phyloP scores from a whole-genome alignment of 768 basidiomycete species.

The Xerocomellus amylosporus region DNA sequence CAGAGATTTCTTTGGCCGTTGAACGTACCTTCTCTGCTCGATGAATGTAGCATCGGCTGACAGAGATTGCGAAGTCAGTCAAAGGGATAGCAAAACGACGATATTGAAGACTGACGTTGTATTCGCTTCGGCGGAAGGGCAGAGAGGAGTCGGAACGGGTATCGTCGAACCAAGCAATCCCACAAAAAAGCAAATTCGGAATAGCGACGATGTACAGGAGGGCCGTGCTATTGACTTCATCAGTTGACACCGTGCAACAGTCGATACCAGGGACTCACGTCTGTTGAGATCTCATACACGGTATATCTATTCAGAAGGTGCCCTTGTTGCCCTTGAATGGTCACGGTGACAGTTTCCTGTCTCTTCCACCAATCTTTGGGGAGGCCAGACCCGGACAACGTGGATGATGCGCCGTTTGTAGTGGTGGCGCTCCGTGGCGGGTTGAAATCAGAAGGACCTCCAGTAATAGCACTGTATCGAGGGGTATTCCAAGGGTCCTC shows the following conservation, averaged over 20 bases:
- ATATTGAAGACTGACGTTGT: slow-evolving; percentile 58
- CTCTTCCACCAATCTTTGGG: slow-evolving; percentile 86
- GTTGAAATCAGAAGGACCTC: slow-evolving; percentile 29
- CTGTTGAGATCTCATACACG: slow-evolving; percentile 77
- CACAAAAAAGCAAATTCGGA: slow-evolving; percentile 91
- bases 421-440: slow-evolving; percentile 19
- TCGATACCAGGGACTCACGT: slow-evolving; percentile 47
- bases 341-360: slow-evolving; percentile 68
- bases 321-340: slow-evolving; percentile 82
- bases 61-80: slow-evolving; percentile 9
- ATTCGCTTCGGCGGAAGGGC: slow-evolving; percentile 89
- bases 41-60: slow-evolving; percentile 86
- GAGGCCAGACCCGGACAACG: slow-evolving; percentile 66
- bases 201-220: slow-evolving; percentile 79
- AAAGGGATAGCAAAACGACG: not conserved
- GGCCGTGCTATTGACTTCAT: slow-evolving; percentile 47
- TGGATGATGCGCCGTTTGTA: slow-evolving; percentile 51
- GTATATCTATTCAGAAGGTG: slow-evolving; percentile 87
- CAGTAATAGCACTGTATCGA: slow-evolving; percentile 32
- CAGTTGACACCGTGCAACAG: slow-evolving; percentile 8
- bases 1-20: not conserved
- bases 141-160: slow-evolving; percentile 91
- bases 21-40: slow-evolving; percentile 76
- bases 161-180: slow-evolving; percentile 81
- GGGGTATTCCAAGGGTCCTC: slow-evolving; percentile 68